Percentiles rank a stretch among this genome's conserved stretches.
These are phyloP conservation scores for Trichoderma afroharzianum DNA, from an alignment of 2,329 filamentous ascomycete species.

Conservation along the genomic window DNA sequence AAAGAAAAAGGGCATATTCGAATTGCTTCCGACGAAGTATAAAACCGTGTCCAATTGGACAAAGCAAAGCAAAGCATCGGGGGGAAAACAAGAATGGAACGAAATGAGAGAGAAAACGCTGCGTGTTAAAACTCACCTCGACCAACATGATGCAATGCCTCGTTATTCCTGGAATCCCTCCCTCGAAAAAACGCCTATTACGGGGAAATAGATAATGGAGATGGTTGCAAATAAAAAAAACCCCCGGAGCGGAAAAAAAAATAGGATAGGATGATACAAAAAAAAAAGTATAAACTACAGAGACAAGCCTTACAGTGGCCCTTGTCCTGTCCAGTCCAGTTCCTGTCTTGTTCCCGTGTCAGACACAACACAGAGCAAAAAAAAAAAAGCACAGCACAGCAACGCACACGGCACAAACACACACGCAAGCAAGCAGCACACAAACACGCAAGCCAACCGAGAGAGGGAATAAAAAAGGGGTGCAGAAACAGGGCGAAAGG, in stretches of 20 bases:
- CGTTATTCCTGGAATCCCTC: not conserved
- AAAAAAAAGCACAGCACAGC: not conserved
- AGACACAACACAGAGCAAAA: not conserved
- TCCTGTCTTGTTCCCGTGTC: not conserved
- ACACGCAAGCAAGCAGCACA: not conserved
- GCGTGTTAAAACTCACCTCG: constrained; percentile 31
- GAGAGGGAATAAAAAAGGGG: not conserved
- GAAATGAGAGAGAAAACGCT: not conserved
- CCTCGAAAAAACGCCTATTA: not conserved
- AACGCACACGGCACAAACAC: not conserved
- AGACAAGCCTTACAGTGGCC: not conserved
- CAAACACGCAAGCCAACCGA: not conserved
- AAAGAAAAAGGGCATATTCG: not conserved
- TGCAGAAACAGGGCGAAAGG: not conserved
- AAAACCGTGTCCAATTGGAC: constrained; percentile 1
- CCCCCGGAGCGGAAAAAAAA: not conserved
- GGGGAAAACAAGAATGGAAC: not conserved
- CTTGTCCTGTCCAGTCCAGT: not conserved
- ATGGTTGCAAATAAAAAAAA: constrained; percentile 16
- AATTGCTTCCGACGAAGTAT: not conserved
- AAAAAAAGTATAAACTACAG: not conserved
- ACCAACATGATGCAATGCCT: constrained; percentile 33
- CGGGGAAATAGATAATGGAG: constrained; percentile 1
- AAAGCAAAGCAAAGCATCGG: not conserved
- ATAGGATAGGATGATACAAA: constrained; percentile 6